phyloP scores from a whole-genome alignment of 345 rosid species.

The Leavenworthia alabamica region DNA sequence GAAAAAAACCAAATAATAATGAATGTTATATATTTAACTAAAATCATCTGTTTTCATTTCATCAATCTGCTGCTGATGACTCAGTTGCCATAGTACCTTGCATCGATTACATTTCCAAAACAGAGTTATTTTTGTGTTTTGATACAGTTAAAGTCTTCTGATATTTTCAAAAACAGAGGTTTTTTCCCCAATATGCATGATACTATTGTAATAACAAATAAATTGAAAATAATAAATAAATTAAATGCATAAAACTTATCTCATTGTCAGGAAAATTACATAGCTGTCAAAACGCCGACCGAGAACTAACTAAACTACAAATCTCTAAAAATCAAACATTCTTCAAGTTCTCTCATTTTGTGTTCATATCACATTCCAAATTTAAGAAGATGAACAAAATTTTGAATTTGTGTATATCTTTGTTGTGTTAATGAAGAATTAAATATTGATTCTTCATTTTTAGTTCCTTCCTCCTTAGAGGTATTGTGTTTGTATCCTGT shows the following conservation, averaged over 20 bases:
- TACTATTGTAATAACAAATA: not conserved
- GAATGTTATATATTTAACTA: conserved; percentile 1
- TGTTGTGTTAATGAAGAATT: conserved; percentile 26
- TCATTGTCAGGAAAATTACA: conserved; percentile 12
- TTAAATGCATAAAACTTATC: conserved; percentile 13
- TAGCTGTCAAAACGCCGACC: conserved; percentile 17
- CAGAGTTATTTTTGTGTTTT: not conserved
- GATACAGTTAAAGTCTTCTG: not conserved
- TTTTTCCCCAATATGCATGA: not conserved
- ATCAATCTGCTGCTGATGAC: not conserved
- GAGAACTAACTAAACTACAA: conserved; percentile 18
- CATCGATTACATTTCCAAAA: not conserved
- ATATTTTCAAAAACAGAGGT: not conserved
- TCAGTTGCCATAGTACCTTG: not conserved
- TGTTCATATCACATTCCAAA: conserved; percentile 5
- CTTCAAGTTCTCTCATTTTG: not conserved
- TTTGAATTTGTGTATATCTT: conserved; percentile 14
- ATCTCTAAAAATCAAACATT: not conserved
- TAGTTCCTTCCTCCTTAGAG: conserved; percentile 34
- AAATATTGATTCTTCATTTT: not conserved
- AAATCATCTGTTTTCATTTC: not conserved
- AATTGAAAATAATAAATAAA: not conserved
- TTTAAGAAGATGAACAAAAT: conserved; percentile 14
- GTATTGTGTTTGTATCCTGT: conserved; percentile 92
- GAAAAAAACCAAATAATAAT: conserved; percentile 10